Conservation (phyloP, 257 asterid species). For the Plantago major region DNA sequence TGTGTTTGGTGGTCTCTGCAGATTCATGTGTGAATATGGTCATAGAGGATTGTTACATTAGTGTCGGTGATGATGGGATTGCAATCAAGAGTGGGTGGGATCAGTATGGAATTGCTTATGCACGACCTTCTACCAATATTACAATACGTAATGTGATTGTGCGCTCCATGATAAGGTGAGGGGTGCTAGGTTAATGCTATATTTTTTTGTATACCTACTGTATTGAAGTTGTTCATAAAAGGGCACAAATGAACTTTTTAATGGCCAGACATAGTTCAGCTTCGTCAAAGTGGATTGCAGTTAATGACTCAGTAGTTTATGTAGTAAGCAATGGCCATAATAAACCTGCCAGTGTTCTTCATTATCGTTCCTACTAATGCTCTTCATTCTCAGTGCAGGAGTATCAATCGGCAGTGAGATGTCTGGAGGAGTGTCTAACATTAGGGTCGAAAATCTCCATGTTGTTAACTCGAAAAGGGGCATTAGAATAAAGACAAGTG, state of each 20-base stretch:
- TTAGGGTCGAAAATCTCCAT: slow-evolving; percentile 63
- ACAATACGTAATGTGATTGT: slow-evolving; percentile 67
- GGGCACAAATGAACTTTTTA: not conserved
- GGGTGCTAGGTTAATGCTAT: slow-evolving; percentile 1
- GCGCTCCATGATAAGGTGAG: slow-evolving; percentile 82
- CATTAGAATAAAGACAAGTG: slow-evolving; percentile 76
- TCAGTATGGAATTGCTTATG: slow-evolving; percentile 96
- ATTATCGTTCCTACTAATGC: slow-evolving; percentile 19
- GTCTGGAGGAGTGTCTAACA: slow-evolving; percentile 88
- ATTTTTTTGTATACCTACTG: slow-evolving; percentile 3
- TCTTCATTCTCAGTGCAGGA: slow-evolving; percentile 67
- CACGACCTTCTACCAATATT: slow-evolving; percentile 76
- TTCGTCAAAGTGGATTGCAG: too few species aligned
- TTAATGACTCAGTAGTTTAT: too few species aligned
- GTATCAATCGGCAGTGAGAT: slow-evolving; percentile 93
- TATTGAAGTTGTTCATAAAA: not conserved
- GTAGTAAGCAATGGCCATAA: not conserved
- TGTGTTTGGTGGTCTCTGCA: slow-evolving; percentile 33
- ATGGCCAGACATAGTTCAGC: too few species aligned
- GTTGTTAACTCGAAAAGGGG: slow-evolving; percentile 92
- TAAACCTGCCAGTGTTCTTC: not conserved
- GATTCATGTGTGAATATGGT: slow-evolving; percentile 79
- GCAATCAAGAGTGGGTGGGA: slow-evolving; percentile 99
- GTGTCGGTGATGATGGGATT: slow-evolving; percentile 88
- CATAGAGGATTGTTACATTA: slow-evolving; percentile 78